Base-by-base conservation (phyloP, 768 basidiomycete genomes). In the Lactarius akahatsu region DNA sequence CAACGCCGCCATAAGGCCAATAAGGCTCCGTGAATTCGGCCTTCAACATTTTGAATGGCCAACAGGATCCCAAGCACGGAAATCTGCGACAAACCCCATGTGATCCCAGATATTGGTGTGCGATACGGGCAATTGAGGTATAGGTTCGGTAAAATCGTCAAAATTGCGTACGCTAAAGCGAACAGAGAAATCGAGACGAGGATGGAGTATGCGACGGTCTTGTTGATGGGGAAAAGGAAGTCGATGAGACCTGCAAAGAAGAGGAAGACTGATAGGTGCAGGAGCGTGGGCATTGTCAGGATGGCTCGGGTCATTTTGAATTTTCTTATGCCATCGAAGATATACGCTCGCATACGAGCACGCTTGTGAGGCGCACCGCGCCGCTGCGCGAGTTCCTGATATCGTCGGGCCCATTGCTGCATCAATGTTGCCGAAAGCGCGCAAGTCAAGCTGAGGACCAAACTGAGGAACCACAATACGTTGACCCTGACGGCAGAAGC, bases 161-260 rank as follows among this genome's bases (percentile, higher is more conserved):
- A 64, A 23, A 47, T 59, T n/a, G 50, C 6, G 16, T 43, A 65
- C 1, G n/a, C 30, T n/a, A 61, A 10, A 32, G 59, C 18, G 18
- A 65, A 41, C 7, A 54, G 34, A 5, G 30, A 26, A 23, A 68
- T n/a, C 59, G 36, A 68, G n/a, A 34, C 20, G 56, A 61, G 36
- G 18, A 50, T 23, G 56, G 34, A 57, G 55, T 61, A 57, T 2
- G 67, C 67, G 23, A 68, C 45, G 11, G 55, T 61, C 28, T 15
- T 59, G 59, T 61, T 52, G 36, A 66, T 45, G 13, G 45, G 43
- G n/a, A 57, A 13, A 43, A 68, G 64, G 38, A 68, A 68, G 36
- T 68, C 64, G 38, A 66, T 15, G 55, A 68, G 67, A 38, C 67
- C 67, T 0, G 23, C 43, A 20, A 61, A 38, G 45, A 61, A 68